Percentiles rank a stretch among this genome's conserved stretches.
These are phyloP conservation scores for Aspergillus haitiensis DNA, from an alignment of 495 filamentous ascomycete genomes.

Conservation along the genomic window DNA sequence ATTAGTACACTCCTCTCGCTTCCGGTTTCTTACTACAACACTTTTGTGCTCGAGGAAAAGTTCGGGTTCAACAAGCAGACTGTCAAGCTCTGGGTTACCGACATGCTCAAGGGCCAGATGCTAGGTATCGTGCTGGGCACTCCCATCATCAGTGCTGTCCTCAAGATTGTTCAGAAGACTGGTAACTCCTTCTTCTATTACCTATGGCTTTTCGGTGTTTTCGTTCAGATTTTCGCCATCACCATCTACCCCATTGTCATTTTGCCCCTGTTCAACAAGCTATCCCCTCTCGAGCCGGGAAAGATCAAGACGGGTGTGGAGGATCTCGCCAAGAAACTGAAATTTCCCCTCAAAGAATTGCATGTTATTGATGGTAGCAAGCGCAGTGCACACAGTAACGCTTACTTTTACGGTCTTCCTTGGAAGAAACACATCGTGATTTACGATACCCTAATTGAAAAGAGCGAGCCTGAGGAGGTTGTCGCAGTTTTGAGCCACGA, in stretches of 20 bases:
- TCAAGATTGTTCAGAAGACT: constrained; percentile 88
- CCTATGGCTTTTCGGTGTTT: constrained; percentile 87
- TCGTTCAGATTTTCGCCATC: constrained; percentile 87
- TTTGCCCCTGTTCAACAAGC: constrained; percentile 95
- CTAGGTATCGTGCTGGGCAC: constrained; percentile 75
- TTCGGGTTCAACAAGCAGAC: constrained; percentile 99
- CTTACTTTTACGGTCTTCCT: constrained; percentile 95
- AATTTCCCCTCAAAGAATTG: constrained; percentile 88
- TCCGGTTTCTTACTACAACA: constrained; percentile 85
- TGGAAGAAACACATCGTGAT: constrained; percentile 99
- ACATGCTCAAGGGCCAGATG: constrained; percentile 88
- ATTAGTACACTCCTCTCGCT: constrained; percentile 74
- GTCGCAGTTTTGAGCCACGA: constrained; percentile 94
- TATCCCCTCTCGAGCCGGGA: constrained; percentile 87
- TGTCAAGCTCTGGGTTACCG: constrained; percentile 79
- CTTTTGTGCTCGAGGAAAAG: constrained; percentile 92
- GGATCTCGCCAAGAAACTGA: constrained; percentile 73
- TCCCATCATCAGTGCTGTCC: constrained; percentile 85
- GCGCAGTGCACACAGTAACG: constrained; percentile 94
- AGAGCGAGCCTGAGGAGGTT: constrained; percentile 86
- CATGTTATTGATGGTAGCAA: constrained; percentile 98
- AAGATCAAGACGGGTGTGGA: constrained; percentile 86
- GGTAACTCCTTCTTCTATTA: constrained; percentile 96
- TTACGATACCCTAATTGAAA: constrained; percentile 95
- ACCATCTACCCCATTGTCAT: constrained; percentile 95